Conservation (phyloP, 768 basidiomycete species). For the Crassisporium funariophilum region DNA sequence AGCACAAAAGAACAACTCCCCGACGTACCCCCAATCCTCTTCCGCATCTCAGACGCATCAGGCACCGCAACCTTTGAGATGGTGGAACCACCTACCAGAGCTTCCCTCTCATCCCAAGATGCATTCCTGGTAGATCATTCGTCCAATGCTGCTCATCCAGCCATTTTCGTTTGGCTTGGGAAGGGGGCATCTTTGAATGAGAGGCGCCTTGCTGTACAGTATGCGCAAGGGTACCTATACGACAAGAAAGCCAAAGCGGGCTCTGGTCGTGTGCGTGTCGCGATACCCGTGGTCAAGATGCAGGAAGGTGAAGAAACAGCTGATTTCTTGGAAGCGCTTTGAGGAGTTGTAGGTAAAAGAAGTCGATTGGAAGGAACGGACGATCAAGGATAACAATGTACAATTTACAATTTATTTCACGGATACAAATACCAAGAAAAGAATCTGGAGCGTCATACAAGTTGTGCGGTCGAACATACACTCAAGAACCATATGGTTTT, state of each 20-base stretch:
- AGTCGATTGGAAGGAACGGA: background rate
- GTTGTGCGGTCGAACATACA: no score
- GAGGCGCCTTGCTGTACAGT: slow-evolving; percentile 52
- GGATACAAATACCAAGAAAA: background rate
- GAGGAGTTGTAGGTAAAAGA: background rate
- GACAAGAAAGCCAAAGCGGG: slow-evolving; percentile 30
- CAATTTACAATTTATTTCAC: background rate
- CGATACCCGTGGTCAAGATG: slow-evolving; percentile 53
- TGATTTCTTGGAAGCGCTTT: slow-evolving; percentile 38
- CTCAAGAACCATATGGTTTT: no score
- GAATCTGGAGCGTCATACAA: no score
- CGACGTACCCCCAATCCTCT: slow-evolving; percentile 23
- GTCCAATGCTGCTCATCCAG: slow-evolving; percentile 33
- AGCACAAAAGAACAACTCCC: slow-evolving; percentile 5
- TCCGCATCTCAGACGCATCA: slow-evolving; percentile 49
- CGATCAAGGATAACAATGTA: no score
- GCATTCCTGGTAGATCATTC: slow-evolving; percentile 55
- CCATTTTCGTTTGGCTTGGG: slow-evolving; percentile 64
- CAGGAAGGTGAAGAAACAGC: slow-evolving; percentile 54
- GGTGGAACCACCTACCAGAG: slow-evolving; percentile 31
- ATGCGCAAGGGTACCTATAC: slow-evolving; percentile 57
- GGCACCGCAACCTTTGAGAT: slow-evolving; percentile 40
- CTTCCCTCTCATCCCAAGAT: slow-evolving; percentile 47
- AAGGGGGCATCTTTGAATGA: slow-evolving; percentile 47
- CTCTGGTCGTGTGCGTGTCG: slow-evolving; percentile 23